These are phyloP conservation scores for Fusarium sambucinum DNA, from an alignment of 2,329 filamentous ascomycete species.

Conservation along the genomic window DNA sequence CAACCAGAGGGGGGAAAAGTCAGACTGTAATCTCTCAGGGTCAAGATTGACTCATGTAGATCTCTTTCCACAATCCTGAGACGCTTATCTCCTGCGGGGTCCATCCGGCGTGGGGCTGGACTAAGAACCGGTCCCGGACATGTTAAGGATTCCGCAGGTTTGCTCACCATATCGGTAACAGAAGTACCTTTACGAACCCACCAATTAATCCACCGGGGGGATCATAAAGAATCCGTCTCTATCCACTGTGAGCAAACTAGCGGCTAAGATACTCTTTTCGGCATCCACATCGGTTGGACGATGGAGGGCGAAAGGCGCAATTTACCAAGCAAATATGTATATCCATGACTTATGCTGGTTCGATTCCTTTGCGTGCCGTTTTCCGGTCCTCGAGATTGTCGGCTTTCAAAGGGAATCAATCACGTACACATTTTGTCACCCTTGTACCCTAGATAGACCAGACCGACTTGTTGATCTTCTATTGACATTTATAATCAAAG, in stretches of 20 bases:
- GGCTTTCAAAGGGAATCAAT: neutral
- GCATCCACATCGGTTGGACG: slow-evolving; percentile 41
- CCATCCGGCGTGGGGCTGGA: neutral
- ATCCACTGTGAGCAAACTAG: slow-evolving; percentile 36
- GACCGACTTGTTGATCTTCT: neutral
- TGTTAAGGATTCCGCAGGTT: slow-evolving; percentile 19
- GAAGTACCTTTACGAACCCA: slow-evolving; percentile 5
- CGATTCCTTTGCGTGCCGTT: slow-evolving; percentile 23
- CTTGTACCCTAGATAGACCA: neutral
- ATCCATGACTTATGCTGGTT: slow-evolving; percentile 7
- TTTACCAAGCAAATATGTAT: slow-evolving; percentile 15
- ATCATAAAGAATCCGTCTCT: slow-evolving; percentile 25
- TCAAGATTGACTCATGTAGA: slow-evolving; percentile 19
- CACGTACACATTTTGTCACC: neutral
- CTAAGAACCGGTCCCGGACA: neutral
- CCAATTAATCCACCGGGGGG: slow-evolving; percentile 18
- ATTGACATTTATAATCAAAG: neutral
- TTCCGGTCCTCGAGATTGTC: slow-evolving; percentile 9
- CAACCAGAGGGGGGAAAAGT: neutral
- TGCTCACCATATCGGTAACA: slow-evolving; percentile 22
- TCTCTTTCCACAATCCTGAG: slow-evolving; percentile 13
- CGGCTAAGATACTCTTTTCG: slow-evolving; percentile 16
- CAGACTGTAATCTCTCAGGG: slow-evolving; percentile 4
- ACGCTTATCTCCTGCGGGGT: slow-evolving; percentile 25
- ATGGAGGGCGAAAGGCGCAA: slow-evolving; percentile 13